Evolutionary conservation across 208 protist genomes (phyloP).

Genomic region (Trypanosoma platydactyli): DNA sequence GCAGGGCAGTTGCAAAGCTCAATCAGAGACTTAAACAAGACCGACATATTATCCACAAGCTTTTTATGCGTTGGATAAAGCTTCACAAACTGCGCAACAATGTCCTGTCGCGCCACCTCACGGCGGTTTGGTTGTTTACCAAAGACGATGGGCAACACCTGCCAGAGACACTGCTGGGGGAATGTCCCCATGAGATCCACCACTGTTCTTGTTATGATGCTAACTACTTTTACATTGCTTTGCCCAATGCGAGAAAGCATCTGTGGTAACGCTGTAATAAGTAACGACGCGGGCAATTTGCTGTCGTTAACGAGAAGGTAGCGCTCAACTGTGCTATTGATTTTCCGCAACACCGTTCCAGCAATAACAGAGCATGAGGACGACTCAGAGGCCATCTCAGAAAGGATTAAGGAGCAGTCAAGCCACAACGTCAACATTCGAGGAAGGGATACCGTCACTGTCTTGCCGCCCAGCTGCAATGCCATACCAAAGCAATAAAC

Average conservation of each 20-base stretch:
- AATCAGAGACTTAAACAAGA: conserved; percentile 73
- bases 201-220: conserved; percentile 63
- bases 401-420: conserved; percentile 57
- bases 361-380: conserved; percentile 25
- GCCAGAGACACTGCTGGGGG: conserved; percentile 89
- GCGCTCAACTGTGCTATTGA: conserved; percentile 33
- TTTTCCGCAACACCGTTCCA: conserved; percentile 19
- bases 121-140: conserved; percentile 46
- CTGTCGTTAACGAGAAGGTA: conserved; percentile 28
- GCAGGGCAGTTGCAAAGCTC: conserved; percentile 70
- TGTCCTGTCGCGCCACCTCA: conserved; percentile 43
- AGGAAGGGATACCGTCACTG: conserved; percentile 92
- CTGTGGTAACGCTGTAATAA: conserved; percentile 84
- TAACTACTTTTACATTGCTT: conserved; percentile 42
- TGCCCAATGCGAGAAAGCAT: conserved; percentile 91
- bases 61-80: conserved; percentile 28
- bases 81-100: conserved; percentile 52
- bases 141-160: conserved; percentile 75
- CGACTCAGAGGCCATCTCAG: conserved; percentile 14
- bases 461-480: conserved; percentile 76
- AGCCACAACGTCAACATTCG: conserved; percentile 96
- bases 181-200: conserved; percentile 64
- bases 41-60: conserved; percentile 45
- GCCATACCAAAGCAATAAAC: conserved; percentile 86
- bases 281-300: conserved; percentile 45